Base-by-base conservation (phyloP, 805 yeast species). In the Tanozyma kutaoensis region DNA sequence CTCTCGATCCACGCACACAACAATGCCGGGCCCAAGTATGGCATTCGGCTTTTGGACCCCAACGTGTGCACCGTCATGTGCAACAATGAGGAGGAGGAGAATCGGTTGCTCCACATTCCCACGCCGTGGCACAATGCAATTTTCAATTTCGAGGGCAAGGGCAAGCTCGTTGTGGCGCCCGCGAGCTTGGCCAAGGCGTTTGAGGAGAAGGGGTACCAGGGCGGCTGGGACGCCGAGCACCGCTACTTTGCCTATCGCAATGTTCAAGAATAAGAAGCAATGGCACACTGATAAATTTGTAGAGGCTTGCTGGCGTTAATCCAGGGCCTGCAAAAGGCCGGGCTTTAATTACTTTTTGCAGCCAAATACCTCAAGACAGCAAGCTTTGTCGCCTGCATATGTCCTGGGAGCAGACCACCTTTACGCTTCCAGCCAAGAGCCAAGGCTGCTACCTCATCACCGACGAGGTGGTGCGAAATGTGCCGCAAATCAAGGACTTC, bases 371-470 rank as follows among this genome's bases (percentile, higher is more conserved):
- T 26, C n/a, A 26, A 20, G 14, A 15, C 17, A 13, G 20, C 11
- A 24, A 23, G 11, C 19, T 5, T 10, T 14, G 12, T 11, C n/a
- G 12, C 14, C 20, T 8, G 16, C 12, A 21, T 11, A 32, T 32
- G 32, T 46, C 64, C 14, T 78, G 85, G 85, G 65, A 58, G 25
- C 85, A 77, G 38, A 57, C 51, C 23, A 66, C 62, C 24, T 63
- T 77, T 42, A 42, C 71, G 7, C 55, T 77, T 21, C 35, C 59
- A 4, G 64, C 84, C 3, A 62, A 79, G 23, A 43, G 72, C 5
- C 65, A 76, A 36, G 93, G 93, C 3, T 66, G 72, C 32, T 76
- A 80, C 48, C 57, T 81, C 15, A 67, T 80, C 30, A 76, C 85
- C 2, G 74, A 76, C 25, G 91, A 79, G 37, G 61, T 80, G 4